Percentiles rank a stretch among this genome's conserved stretches.
These are phyloP conservation scores for Cymbomonas tetramitiformis DNA, from an alignment of 139 green algal genomes.

Conservation along the genomic window DNA sequence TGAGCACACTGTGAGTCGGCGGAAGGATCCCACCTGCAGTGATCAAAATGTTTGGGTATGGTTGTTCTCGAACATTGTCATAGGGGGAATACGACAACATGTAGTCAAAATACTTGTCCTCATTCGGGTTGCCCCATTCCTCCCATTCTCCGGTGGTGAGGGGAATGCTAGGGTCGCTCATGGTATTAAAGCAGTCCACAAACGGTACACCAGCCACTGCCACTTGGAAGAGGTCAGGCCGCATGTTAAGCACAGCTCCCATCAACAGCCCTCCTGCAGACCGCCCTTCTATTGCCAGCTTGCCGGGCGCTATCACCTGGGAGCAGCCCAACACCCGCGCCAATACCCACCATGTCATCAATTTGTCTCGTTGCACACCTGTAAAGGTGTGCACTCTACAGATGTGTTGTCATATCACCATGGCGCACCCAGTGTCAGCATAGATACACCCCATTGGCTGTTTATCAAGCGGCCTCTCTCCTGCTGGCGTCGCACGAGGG, in stretches of 20 bases:
- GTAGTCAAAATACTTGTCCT: slow-evolving; percentile 59
- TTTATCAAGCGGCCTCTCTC: no score
- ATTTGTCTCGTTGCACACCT: no score
- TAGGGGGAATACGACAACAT: slow-evolving; percentile 77
- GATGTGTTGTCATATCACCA: no score
- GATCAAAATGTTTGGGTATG: slow-evolving; percentile 72
- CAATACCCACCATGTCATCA: no score
- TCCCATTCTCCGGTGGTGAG: slow-evolving; percentile 64
- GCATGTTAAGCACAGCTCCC: slow-evolving; percentile 54
- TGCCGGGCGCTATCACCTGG: slow-evolving; percentile 12
- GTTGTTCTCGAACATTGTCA: slow-evolving; percentile 56
- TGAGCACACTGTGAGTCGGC: no score
- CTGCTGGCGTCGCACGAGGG: no score
- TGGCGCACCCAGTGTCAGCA: no score
- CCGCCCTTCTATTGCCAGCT: slow-evolving; percentile 46
- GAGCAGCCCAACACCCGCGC: not conserved
- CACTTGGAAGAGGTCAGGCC: slow-evolving; percentile 46
- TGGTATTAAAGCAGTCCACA: slow-evolving; percentile 60
- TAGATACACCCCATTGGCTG: no score
- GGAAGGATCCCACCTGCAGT: no score
- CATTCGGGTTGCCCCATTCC: slow-evolving; percentile 59
- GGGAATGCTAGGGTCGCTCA: slow-evolving; percentile 51
- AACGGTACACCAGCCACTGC: slow-evolving; percentile 68
- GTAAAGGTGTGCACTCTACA: no score
- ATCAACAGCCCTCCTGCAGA: slow-evolving; percentile 57